These are phyloP conservation scores for Umbelopsis ramanniana DNA, from an alignment of 192 early-diverging fungal species.

Conservation along the genomic window DNA sequence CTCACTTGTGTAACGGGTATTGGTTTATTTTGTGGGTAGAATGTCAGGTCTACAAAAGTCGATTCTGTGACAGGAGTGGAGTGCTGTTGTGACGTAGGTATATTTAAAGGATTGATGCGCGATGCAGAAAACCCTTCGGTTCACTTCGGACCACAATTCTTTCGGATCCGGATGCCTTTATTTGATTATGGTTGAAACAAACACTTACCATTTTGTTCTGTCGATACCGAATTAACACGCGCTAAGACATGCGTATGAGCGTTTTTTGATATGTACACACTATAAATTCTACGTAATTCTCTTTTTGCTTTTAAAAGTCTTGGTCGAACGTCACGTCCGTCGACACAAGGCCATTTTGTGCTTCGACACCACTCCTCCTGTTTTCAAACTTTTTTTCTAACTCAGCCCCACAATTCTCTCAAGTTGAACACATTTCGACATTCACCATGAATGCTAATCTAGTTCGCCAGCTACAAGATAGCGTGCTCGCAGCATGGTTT, in stretches of 20 bases:
- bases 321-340: neutral
- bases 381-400: neutral
- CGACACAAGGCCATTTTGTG: neutral
- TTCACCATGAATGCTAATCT: slow-evolving; percentile 22
- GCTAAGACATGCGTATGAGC: neutral
- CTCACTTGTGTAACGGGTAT: neutral
- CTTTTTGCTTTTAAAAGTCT: too few species aligned
- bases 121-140: too few species aligned
- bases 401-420: slow-evolving; percentile 1
- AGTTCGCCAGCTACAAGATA: slow-evolving; percentile 24
- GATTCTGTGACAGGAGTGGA: too few species aligned
- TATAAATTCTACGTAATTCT: neutral
- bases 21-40: neutral
- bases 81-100: neutral
- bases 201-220: neutral
- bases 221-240: neutral
- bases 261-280: too few species aligned
- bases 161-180: slow-evolving; percentile 5
- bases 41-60: too few species aligned
- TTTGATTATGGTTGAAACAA: neutral
- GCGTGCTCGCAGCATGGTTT: slow-evolving; percentile 22
- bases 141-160: neutral
- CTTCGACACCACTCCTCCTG: neutral
- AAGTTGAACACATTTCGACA: slow-evolving; percentile 1
- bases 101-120: too few species aligned